Conservation (phyloP, 2,329 filamentous ascomycete species). For the Aspergillus spinulosporus region DNA sequence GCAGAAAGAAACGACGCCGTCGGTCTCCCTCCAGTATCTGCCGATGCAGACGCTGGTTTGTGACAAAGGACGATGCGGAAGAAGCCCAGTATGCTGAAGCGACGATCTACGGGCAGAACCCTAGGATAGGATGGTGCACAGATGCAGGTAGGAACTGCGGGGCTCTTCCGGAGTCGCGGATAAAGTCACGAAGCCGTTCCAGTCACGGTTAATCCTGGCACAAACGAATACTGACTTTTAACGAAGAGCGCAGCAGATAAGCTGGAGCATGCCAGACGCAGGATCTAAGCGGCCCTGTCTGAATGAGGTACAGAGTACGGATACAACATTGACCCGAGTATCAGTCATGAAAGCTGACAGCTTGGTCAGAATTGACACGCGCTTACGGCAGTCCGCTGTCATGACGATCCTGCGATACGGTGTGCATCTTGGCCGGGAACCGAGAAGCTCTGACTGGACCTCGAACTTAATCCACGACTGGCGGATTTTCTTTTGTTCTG, state of each 20-base stretch:
- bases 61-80: slow-evolving; percentile 37
- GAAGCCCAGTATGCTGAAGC: slow-evolving; percentile 29
- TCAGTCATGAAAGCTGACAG: background rate
- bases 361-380: background rate
- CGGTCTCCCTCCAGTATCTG: slow-evolving; percentile 26
- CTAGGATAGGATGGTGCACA: slow-evolving; percentile 34
- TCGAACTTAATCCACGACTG: background rate
- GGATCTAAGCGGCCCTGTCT: background rate
- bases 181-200: background rate
- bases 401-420: background rate
- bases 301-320: background rate
- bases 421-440: background rate
- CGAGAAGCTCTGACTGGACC: background rate
- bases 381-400: background rate
- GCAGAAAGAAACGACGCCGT: slow-evolving; percentile 36
- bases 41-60: slow-evolving; percentile 27
- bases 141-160: slow-evolving; percentile 33
- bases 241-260: slow-evolving; percentile 38
- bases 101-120: slow-evolving; percentile 32
- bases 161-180: background rate
- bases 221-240: background rate
- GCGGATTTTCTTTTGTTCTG: background rate
- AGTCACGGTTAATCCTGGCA: background rate
- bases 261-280: slow-evolving; percentile 24
- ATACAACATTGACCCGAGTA: background rate